phyloP scores from a whole-genome alignment of 2,329 filamentous ascomycete genomes.

The Sporothrix pseudoabietina region DNA sequence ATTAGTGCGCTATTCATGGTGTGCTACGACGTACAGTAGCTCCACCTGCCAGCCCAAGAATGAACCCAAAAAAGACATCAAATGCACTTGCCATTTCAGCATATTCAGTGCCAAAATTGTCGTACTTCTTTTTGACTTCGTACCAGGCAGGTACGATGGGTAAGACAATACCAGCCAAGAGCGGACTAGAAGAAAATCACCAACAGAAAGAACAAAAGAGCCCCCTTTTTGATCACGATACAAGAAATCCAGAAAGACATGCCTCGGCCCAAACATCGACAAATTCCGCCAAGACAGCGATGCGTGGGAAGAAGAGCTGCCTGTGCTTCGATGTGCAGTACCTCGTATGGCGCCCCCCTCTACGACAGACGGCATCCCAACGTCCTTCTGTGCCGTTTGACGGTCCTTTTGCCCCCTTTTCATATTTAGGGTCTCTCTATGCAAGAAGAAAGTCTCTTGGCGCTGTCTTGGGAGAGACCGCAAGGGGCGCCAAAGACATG shows the following conservation, averaged over 20 bases:
- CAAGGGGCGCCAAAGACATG: not conserved
- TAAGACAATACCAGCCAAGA: not conserved
- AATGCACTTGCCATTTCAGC: not conserved
- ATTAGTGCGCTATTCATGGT: conserved; percentile 1
- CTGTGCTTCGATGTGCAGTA: not conserved
- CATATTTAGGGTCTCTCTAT: not conserved
- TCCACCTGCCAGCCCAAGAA: not conserved
- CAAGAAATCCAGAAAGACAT: not conserved
- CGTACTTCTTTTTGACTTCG: not conserved
- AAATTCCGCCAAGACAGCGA: not conserved
- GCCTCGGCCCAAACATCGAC: not conserved
- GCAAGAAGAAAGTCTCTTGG: not conserved
- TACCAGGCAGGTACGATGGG: conserved; percentile 3
- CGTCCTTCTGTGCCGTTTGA: conserved; percentile 1
- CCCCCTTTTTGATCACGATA: not conserved
- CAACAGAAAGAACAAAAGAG: conserved; percentile 3
- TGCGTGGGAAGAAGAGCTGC: not conserved
- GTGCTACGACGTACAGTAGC: not conserved
- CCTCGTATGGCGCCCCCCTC: not conserved
- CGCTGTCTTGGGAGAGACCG: not conserved
- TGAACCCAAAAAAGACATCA: not conserved
- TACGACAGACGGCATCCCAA: not conserved
- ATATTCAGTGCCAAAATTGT: not conserved
- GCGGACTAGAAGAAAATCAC: conserved; percentile 9
- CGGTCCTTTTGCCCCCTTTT: conserved; percentile 7